Base-by-base conservation (phyloP, 2,329 filamentous ascomycete species). In the Penicillium sp. region DNA sequence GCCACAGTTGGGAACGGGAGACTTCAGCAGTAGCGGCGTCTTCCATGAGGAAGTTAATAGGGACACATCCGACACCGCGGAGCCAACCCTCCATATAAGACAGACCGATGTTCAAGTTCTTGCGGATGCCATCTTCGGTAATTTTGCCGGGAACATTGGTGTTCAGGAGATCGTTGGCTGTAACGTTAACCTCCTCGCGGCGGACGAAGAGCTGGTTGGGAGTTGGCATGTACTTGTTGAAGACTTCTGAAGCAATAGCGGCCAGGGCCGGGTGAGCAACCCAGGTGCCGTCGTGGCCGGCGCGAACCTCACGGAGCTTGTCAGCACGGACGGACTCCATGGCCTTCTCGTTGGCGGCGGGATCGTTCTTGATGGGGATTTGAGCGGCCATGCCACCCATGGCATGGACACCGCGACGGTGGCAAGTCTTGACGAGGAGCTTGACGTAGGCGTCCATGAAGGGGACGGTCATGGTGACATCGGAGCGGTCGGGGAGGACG, bases 21-120 rank as follows among this genome's bases (percentile, higher is more conserved):
- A 99, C 94, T 74, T 99, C 94, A 45, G 94, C 94, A 1, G 94
- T 99, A 23, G 94, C 94, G 16, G 94, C 94, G 65, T 97, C 94
- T 79, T 99, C 94, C 93, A 97, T 97, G 51, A 97, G 81, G 73
- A 88, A 95, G 81, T 97, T 96, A 77, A 97, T 96, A 45, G 94
- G 94, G 48, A 97, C 92, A 67, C 94, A 99, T 52, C 94, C 94
- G 21, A 97, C 83, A 31, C 93, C 94, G 57, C 92, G 88, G 55
- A 97, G 81, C 94, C 94, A 99, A 57, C 90, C 94, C 77, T 99
- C 94, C 93, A 97, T 99, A 78, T 99, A 99, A 47, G 89, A 88
- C 6, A 99, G 84, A 36, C 93, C 94, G 62, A 99, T 97, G 77
- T 91, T 93, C 60, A 99, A 81, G 79, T 97, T 99, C 86, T 96